Percentiles rank a stretch among this genome's conserved stretches.
Evolutionary conservation across 2,329 filamentous ascomycete genomes (phyloP).

Genomic region (Neonectria sp.): DNA sequence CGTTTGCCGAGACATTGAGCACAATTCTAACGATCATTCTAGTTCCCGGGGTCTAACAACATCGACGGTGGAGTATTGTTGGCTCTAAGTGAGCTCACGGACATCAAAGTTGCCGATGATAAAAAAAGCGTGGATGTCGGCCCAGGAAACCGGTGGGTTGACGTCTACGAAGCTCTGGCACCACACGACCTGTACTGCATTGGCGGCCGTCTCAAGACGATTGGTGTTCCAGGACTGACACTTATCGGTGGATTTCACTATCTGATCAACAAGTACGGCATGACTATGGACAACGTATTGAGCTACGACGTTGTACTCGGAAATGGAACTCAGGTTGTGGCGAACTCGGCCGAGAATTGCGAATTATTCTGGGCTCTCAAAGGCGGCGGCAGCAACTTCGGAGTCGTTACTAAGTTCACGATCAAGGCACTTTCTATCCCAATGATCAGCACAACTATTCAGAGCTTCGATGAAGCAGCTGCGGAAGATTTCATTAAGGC

Average conservation of each 20-base stretch:
- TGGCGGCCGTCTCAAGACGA: conserved; percentile 36
- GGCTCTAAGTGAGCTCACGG: conserved; percentile 36
- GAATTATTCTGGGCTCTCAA: conserved; percentile 56
- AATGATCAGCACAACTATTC: conserved; percentile 22
- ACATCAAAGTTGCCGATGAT: conserved; percentile 26
- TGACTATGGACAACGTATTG: conserved; percentile 47
- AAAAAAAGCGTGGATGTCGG: conserved; percentile 34
- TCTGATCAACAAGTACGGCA: conserved; percentile 46
- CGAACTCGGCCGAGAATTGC: conserved; percentile 51
- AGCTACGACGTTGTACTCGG: conserved; percentile 61
- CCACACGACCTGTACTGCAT: conserved; percentile 27
- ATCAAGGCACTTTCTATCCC: conserved; percentile 43
- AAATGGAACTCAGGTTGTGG: conserved; percentile 56
- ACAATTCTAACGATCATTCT: neutral
- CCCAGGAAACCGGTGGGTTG: conserved; percentile 37
- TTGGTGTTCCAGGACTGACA: conserved; percentile 37
- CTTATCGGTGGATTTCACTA: conserved; percentile 40
- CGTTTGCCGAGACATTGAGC: neutral
- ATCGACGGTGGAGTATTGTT: conserved; percentile 35
- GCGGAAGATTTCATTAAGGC: conserved; percentile 47
- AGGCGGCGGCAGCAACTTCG: conserved; percentile 55
- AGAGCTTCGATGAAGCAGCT: conserved; percentile 11
- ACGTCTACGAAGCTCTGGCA: conserved; percentile 33
- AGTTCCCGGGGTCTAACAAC: conserved; percentile 35
- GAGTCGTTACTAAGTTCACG: conserved; percentile 53